Conservation (phyloP, 805 yeast species). For the Cyberlindnera suaveolens region DNA sequence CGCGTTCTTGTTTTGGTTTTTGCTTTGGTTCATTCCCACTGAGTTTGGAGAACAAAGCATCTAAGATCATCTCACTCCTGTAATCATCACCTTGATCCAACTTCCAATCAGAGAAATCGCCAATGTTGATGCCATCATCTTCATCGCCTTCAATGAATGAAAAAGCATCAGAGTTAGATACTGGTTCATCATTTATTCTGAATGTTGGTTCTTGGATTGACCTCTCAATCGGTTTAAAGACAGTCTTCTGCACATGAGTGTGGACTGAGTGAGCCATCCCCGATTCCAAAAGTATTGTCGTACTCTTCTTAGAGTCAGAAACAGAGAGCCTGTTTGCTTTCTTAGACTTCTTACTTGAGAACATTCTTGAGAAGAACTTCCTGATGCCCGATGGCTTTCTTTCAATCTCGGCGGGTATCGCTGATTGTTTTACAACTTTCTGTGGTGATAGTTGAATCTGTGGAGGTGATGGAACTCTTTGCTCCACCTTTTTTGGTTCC, state of each 20-base stretch:
- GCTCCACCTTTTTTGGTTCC: background rate
- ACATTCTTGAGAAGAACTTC: constrained; percentile 16
- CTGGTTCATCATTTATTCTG: constrained; percentile 1
- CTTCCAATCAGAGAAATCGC: constrained; percentile 13
- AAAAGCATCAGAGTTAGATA: constrained; percentile 10
- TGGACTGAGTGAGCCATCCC: too few relatives aligned
- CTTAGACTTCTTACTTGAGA: constrained; percentile 7
- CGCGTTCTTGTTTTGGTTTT: too few relatives aligned
- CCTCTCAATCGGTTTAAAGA: too few relatives aligned
- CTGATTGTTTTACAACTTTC: background rate
- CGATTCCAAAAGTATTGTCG: too few relatives aligned
- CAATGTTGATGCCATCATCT: constrained; percentile 12
- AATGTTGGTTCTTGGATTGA: background rate
- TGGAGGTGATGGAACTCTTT: constrained; percentile 2
- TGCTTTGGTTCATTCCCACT: background rate
- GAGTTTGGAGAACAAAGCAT: constrained; percentile 3
- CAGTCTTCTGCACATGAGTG: too few relatives aligned
- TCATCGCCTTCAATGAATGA: constrained; percentile 24
- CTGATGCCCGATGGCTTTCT: constrained; percentile 19
- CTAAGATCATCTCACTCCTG: constrained; percentile 1
- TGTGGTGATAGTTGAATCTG: constrained; percentile 1
- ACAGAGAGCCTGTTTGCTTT: background rate
- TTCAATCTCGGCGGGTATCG: too few relatives aligned
- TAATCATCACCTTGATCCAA: constrained; percentile 10
- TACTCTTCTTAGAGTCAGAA: background rate